These are phyloP conservation scores for Boletus sp. DNA, from an alignment of 768 basidiomycete species.

Conservation along the genomic window DNA sequence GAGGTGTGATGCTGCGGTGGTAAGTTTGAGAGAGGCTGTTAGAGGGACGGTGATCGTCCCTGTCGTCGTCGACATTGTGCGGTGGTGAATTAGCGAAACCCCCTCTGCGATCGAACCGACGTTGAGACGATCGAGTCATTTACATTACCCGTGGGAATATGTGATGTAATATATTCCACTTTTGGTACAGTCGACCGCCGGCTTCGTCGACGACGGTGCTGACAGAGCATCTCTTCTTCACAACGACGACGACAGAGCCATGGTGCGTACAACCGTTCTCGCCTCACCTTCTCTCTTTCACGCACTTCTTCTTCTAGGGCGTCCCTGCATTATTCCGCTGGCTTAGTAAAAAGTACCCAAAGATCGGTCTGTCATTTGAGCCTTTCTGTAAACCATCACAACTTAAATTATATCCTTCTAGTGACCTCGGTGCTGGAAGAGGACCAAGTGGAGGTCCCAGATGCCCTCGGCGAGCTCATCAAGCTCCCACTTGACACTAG, in stretches of 20 bases:
- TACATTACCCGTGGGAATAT: constrained; percentile 14
- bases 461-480: constrained; percentile 64
- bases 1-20: neutral
- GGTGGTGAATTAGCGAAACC: neutral
- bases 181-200: constrained; percentile 10
- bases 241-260: constrained; percentile 13
- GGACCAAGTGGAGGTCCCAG: constrained; percentile 67
- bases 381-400: neutral
- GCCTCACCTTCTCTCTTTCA: neutral
- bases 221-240: neutral
- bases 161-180: constrained; percentile 14
- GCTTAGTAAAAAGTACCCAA: constrained; percentile 98
- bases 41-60: constrained; percentile 13
- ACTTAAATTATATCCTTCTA: constrained; percentile 26
- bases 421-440: constrained; percentile 84
- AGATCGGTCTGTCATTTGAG: constrained; percentile 65
- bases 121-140: constrained; percentile 19
- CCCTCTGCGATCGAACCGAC: neutral
- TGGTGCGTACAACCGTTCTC: constrained; percentile 14
- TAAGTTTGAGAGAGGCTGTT: constrained; percentile 20
- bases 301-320: constrained; percentile 55
- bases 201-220: constrained; percentile 1
- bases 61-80: constrained; percentile 25
- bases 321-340: constrained; percentile 97
- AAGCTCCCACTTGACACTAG: constrained; percentile 78